Base-by-base conservation (phyloP, 768 basidiomycete species). In the Pleurotus ostreatus region DNA sequence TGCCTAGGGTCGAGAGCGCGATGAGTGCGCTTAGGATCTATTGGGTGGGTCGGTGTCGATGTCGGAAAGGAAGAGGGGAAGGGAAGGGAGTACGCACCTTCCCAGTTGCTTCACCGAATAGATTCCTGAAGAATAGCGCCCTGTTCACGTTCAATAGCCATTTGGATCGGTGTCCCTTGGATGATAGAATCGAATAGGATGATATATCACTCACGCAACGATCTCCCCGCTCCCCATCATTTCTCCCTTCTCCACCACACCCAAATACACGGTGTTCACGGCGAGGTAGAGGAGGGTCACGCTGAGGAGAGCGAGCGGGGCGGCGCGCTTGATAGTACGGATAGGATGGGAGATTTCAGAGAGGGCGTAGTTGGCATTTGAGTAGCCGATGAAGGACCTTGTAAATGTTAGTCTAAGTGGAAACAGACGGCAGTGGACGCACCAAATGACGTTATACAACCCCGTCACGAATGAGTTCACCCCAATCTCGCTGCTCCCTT, bases 401-500 rank as follows among this genome's bases (percentile, higher is more conserved):
- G 9, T 40, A 18, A 40, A 34, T 46, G 25, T 61, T 5, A 52
- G 46, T 7, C 2, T 40, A 4, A 55, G n/a, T 4, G 34, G 4
- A 4, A 53, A 9, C 5, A 15, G 26, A 15, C 37, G 26, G 25
- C 15, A 37, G 43, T 23, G 16, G 5, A 55, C 71, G 7, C 53
- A 86, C 88, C 88, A 90, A 20, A 87, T 84, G 43, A 89, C 84
- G 59, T 78, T 85, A 64, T 86, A 88, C 26, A 90, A 69, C 3
- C 83, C 86, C 11, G 72, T 79, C 0, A 83, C 79, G 62, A 88
- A 81, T 1, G 83, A 81, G 61, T 86, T 89, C 5, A 72, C 71
- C 0, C 76, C 82, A 7, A 70, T 76, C 9, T 34, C 30, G 71
- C 49, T 73, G 40, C 78, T 79, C 0, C 85, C 87, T 57, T 83